Evolutionary conservation across 176 grass and related monocot species (phyloP).

Genomic region (Tillandsia fasciculata): DNA sequence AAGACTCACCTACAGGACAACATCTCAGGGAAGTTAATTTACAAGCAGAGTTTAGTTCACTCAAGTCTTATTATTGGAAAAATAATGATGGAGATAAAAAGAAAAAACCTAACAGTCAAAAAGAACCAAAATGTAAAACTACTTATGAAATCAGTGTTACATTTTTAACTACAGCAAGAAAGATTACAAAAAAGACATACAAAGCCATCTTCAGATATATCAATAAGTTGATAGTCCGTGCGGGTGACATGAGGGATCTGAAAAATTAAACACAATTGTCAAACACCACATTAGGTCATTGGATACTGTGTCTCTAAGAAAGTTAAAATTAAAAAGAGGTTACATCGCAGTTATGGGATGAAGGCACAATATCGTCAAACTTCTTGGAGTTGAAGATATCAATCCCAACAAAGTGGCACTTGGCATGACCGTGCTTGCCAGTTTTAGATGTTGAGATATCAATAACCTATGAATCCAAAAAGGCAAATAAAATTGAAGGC

Average conservation of each 20-base stretch:
- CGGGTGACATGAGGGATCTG: too few relatives aligned
- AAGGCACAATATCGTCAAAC: neutral
- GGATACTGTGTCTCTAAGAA: neutral
- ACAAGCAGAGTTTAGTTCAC: neutral
- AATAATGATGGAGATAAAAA: neutral
- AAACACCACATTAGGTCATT: too few relatives aligned
- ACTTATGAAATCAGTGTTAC: too few relatives aligned
- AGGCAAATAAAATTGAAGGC: too few relatives aligned
- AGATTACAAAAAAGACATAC: too few relatives aligned
- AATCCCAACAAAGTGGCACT: slow-evolving; percentile 1
- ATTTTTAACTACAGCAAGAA: too few relatives aligned
- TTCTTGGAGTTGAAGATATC: slow-evolving; percentile 5
- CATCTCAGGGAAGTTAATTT: neutral
- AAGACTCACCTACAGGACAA: slow-evolving; percentile 4
- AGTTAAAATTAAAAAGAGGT: neutral
- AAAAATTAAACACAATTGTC: too few relatives aligned
- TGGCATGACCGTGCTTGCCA: slow-evolving; percentile 4
- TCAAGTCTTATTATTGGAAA: neutral
- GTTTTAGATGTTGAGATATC: slow-evolving; percentile 4
- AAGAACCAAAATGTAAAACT: too few relatives aligned
- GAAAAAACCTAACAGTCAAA: too few relatives aligned
- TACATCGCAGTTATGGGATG: neutral
- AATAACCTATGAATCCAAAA: neutral
- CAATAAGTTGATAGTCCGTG: too few relatives aligned
- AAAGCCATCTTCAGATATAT: too few relatives aligned